Evolutionary conservation across 805 yeast species (phyloP).

Genomic region (Kluyveromyces siamensis): DNA sequence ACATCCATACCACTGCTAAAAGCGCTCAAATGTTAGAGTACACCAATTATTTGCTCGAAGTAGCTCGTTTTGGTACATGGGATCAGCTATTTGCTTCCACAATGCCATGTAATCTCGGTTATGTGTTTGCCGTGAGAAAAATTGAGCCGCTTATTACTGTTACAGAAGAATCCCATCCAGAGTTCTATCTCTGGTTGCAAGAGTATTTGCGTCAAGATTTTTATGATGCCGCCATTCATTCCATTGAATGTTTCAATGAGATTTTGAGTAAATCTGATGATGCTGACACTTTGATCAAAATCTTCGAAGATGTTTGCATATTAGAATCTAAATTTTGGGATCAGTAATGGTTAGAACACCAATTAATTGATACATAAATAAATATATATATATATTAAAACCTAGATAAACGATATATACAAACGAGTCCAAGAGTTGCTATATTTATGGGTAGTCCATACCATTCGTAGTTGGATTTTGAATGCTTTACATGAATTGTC

Average conservation of each 20-base stretch:
- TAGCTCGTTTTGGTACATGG: constrained; percentile 50
- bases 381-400: no score
- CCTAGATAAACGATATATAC: neutral
- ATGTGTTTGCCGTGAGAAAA: constrained; percentile 43
- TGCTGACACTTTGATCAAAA: constrained; percentile 42
- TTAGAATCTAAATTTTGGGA: constrained; percentile 68
- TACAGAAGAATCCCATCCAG: constrained; percentile 15
- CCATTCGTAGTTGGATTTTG: no score
- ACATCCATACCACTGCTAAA: constrained; percentile 31
- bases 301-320: constrained; percentile 49
- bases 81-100: constrained; percentile 57
- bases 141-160: constrained; percentile 28
- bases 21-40: constrained; percentile 53
- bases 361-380: no score
- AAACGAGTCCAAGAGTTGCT: no score
- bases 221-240: constrained; percentile 41
- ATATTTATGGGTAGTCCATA: no score
- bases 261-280: constrained; percentile 35
- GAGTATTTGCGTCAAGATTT: constrained; percentile 57
- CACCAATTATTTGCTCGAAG: constrained; percentile 46
- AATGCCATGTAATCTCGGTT: constrained; percentile 72
- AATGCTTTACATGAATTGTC: no score
- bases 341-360: neutral
- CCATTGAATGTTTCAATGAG: constrained; percentile 39
- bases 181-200: constrained; percentile 44